Conservation (phyloP, 495 filamentous ascomycete species). For the Aspergillus avenaceus region DNA sequence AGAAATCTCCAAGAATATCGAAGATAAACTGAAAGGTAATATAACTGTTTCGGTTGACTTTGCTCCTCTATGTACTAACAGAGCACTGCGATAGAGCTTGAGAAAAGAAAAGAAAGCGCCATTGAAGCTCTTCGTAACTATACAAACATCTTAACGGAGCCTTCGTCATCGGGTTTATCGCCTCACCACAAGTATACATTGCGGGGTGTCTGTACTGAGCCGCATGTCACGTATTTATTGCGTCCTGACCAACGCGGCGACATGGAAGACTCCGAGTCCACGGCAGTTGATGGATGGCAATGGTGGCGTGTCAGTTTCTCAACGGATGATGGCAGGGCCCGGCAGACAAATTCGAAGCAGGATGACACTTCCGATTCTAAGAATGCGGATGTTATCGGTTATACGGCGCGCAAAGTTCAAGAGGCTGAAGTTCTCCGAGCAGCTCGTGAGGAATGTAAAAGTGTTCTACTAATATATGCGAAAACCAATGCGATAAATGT, state of each 20-base stretch:
- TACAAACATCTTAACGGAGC: conserved; percentile 51
- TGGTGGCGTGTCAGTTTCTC: conserved; percentile 57
- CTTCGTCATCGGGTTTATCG: conserved; percentile 42
- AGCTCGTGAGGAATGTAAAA: conserved; percentile 46
- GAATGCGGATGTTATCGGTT: conserved; percentile 38
- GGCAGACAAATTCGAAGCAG: conserved; percentile 26
- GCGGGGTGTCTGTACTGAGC: conserved; percentile 48
- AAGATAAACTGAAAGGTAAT: conserved; percentile 48
- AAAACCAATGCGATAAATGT: conserved; percentile 39
- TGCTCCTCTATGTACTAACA: conserved; percentile 7
- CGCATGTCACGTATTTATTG: conserved; percentile 50
- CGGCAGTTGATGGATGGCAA: conserved; percentile 32
- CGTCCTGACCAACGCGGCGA: conserved; percentile 9
- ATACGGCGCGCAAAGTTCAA: conserved; percentile 41
- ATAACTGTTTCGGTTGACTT: not conserved
- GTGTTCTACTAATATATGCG: conserved; percentile 49
- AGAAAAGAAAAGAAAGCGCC: conserved; percentile 47
- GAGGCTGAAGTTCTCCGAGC: conserved; percentile 50
- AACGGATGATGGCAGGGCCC: conserved; percentile 40
- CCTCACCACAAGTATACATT: conserved; percentile 46
- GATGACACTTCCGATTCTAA: conserved; percentile 14
- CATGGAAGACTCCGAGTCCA: conserved; percentile 13
- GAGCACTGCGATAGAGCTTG: conserved; percentile 37
- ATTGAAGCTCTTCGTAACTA: conserved; percentile 41
- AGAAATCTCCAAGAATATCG: conserved; percentile 38